Evolutionary conservation across 164 flowering plant species (phyloP).

Genomic region (Kalanchoe fedtschenkoi): DNA sequence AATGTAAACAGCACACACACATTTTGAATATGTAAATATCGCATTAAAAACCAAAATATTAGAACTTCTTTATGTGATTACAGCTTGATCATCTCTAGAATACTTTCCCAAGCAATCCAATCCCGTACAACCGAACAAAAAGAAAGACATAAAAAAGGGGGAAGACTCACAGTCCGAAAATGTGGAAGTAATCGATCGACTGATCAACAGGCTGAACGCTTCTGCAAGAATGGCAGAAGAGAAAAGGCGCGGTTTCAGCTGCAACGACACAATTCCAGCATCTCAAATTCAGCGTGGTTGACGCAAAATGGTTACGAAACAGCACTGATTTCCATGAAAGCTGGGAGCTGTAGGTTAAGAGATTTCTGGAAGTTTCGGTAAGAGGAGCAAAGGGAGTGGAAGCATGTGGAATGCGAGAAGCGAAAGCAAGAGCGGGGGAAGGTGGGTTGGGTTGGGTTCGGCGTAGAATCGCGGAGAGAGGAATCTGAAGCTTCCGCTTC

Average conservation of each 20-base stretch:
- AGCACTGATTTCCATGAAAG: background rate
- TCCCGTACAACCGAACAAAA: no score
- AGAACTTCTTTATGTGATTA: no score
- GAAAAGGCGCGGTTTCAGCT: conserved; percentile 30
- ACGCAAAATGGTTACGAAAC: background rate
- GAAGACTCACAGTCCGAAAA: conserved; percentile 62
- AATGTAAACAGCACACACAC: background rate
- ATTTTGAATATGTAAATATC: background rate
- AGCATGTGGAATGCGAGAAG: background rate
- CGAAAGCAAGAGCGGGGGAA: background rate
- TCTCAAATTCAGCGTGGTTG: background rate
- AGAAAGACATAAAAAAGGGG: background rate
- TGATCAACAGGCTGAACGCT: conserved; percentile 68
- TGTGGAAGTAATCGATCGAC: conserved; percentile 71
- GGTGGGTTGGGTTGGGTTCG: background rate
- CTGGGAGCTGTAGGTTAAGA: background rate
- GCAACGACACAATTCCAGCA: conserved; percentile 58
- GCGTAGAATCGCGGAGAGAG: conserved; percentile 10
- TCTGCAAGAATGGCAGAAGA: conserved; percentile 53
- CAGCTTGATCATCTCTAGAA: no score
- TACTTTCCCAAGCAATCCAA: no score
- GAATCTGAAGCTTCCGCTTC: conserved; percentile 12
- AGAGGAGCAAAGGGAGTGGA: background rate
- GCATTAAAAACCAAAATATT: background rate
- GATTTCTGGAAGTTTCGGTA: background rate